A percentile compares a stretch with the other conserved stretches of the same genome.
Evolutionary conservation across 306 rosid species (phyloP).

Genomic region (Ormosia semicastrata): DNA sequence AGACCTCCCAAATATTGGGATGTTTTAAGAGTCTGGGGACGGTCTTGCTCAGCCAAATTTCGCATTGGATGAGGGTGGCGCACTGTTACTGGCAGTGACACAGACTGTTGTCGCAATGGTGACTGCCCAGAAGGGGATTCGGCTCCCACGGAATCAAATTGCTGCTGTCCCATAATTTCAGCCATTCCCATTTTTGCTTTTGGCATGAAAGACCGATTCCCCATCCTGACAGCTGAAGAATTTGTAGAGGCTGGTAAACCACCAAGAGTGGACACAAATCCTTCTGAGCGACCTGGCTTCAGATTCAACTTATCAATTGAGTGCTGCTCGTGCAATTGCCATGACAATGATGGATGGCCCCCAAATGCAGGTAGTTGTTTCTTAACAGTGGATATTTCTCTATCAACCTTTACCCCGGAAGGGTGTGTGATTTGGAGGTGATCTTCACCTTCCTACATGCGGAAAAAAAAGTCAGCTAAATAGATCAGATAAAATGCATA

Average conservation of each 20-base stretch:
- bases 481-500: not conserved
- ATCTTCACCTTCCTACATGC: slow-evolving; percentile 67
- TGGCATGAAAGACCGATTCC: slow-evolving; percentile 42
- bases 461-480: not conserved
- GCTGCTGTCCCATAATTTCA: slow-evolving; percentile 50
- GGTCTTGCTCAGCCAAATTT: slow-evolving; percentile 49
- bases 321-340: slow-evolving; percentile 62
- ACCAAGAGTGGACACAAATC: slow-evolving; percentile 46
- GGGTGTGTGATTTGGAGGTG: slow-evolving; percentile 39
- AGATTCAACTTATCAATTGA: slow-evolving; percentile 47
- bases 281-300: slow-evolving; percentile 53
- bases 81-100: slow-evolving; percentile 40
- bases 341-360: slow-evolving; percentile 50
- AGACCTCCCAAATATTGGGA: slow-evolving; percentile 50
- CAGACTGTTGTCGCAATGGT: slow-evolving; percentile 52
- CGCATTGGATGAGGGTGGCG: slow-evolving; percentile 48
- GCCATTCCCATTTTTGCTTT: slow-evolving; percentile 41
- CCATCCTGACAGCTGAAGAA: slow-evolving; percentile 46
- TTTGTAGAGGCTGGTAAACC: slow-evolving; percentile 39
- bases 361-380: slow-evolving; percentile 60
- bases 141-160: slow-evolving; percentile 42
- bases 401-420: slow-evolving; percentile 40
- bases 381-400: slow-evolving; percentile 49
- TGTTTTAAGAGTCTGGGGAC: slow-evolving; percentile 33
- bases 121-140: slow-evolving; percentile 66